phyloP scores from a whole-genome alignment of 805 yeast species.

The Henningerozyma blattae region DNA sequence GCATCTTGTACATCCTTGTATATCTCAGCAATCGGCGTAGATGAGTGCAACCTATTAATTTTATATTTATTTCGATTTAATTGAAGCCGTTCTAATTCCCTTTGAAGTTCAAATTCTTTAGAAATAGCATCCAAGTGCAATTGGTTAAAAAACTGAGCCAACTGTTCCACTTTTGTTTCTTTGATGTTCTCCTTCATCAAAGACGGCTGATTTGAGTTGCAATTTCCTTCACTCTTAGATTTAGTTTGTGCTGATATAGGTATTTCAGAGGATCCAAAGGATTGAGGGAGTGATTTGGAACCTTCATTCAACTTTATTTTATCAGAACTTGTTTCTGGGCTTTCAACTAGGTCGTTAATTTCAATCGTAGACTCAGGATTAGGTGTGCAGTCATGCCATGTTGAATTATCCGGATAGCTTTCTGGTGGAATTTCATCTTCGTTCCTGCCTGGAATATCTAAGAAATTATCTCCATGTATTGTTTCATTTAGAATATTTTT shows the following conservation, averaged over 20 bases:
- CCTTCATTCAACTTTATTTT: not conserved
- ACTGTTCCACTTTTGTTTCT: conserved; percentile 42
- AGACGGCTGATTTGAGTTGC: not conserved
- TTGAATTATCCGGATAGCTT: not conserved
- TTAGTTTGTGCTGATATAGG: not conserved
- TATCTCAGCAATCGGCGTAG: conserved; percentile 84
- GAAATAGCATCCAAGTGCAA: conserved; percentile 74
- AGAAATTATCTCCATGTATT: not conserved
- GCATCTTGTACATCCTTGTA: conserved; percentile 84
- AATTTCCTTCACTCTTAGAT: not conserved
- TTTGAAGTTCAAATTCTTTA: conserved; percentile 73
- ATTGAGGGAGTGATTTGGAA: not conserved
- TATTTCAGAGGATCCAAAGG: not conserved
- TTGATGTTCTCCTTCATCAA: conserved; percentile 2
- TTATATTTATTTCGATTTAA: conserved; percentile 47
- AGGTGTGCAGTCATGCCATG: not conserved
- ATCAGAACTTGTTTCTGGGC: not conserved
- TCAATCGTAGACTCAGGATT: no score
- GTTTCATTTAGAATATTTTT: not conserved
- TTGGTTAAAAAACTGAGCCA: conserved; percentile 58
- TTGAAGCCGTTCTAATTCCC: conserved; percentile 65
- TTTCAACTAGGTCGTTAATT: not conserved
- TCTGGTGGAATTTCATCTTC: not conserved
- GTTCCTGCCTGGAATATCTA: not conserved
- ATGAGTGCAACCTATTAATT: conserved; percentile 58